Conservation (phyloP, 202 grass and related monocot species). For the Thinopyrum obtusiflorum region DNA sequence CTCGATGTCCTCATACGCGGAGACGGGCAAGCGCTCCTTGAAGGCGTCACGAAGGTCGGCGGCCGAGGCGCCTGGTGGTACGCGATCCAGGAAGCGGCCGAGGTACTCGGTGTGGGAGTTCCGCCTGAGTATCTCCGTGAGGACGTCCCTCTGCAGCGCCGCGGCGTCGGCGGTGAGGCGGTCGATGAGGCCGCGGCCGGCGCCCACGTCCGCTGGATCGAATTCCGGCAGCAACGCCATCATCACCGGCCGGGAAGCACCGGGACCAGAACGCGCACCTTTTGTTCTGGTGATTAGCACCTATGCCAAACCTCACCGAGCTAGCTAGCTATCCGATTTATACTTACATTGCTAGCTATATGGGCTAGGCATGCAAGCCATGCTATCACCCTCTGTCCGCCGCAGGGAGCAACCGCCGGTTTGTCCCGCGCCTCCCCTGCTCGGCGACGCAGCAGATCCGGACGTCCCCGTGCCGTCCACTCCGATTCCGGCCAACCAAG, state of each 20-base stretch:
- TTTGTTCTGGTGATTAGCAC: no score
- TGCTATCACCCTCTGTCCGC: no score
- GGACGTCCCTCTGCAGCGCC: slow-evolving; percentile 26
- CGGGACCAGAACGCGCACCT: no score
- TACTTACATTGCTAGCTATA: no score
- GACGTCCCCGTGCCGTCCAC: no score
- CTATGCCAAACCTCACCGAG: no score
- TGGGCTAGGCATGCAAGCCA: no score
- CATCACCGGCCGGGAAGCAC: background rate
- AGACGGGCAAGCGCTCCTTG: slow-evolving; percentile 30
- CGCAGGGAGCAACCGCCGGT: no score
- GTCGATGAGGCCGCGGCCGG: slow-evolving; percentile 27
- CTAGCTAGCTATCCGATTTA: no score
- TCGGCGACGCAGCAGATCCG: no score
- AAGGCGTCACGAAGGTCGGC: background rate
- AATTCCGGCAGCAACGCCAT: background rate
- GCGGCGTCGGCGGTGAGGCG: slow-evolving; percentile 28
- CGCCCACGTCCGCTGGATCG: slow-evolving; percentile 27
- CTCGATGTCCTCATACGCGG: slow-evolving; percentile 37
- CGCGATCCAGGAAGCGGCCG: slow-evolving; percentile 8
- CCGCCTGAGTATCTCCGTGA: slow-evolving; percentile 24
- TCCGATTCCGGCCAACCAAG: no score
- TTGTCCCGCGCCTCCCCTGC: no score
- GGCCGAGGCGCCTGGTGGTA: background rate
- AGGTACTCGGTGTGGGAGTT: slow-evolving; percentile 44